Percentiles rank a stretch among this genome's conserved stretches.
Evolutionary conservation across 2,329 filamentous ascomycete species (phyloP).

Genomic region (Nemania bipapillata): DNA sequence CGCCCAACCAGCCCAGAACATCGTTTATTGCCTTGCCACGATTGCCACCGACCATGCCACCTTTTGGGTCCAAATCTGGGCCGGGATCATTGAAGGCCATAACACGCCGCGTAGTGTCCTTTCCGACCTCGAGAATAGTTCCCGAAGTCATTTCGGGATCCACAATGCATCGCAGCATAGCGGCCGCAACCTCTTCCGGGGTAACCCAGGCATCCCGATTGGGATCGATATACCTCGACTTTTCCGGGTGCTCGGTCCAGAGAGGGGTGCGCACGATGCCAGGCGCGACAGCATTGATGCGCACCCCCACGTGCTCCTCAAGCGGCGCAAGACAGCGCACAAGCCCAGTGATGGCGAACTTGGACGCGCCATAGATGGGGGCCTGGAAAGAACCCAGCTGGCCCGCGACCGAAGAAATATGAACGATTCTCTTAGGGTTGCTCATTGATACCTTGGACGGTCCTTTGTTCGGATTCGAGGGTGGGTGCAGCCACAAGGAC

Average conservation of each 20-base stretch:
- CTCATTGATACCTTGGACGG: conserved; percentile 17
- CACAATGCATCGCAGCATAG: conserved; percentile 15
- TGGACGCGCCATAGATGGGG: neutral
- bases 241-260: neutral
- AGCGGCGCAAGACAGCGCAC: neutral
- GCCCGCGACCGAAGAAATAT: conserved; percentile 22
- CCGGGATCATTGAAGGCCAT: neutral
- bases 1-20: neutral
- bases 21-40: neutral
- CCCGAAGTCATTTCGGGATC: conserved; percentile 20
- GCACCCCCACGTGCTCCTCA: neutral
- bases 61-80: neutral
- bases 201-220: neutral
- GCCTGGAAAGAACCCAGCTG: neutral
- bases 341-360: neutral
- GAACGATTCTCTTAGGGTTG: conserved; percentile 14
- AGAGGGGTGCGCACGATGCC: neutral
- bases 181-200: conserved; percentile 18
- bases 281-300: neutral
- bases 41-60: neutral
- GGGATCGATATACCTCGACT: neutral
- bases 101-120: neutral
- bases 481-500: neutral
- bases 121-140: conserved; percentile 20
- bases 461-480: neutral